phyloP scores from a whole-genome alignment of 805 yeast species.

The Yarrowia divulgata region DNA sequence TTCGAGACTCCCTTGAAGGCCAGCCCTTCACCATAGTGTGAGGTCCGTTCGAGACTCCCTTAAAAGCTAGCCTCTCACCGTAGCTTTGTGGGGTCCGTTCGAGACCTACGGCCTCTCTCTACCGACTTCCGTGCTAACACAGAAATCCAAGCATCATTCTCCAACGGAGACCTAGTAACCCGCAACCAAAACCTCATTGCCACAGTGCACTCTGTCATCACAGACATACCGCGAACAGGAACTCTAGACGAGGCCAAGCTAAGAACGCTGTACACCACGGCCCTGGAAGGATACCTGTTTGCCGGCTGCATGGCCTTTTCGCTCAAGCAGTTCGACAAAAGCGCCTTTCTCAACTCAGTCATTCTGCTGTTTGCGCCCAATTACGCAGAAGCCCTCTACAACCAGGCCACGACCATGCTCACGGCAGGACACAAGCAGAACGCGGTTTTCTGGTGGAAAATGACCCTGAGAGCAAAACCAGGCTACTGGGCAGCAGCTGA shows the following conservation, averaged over 20 bases:
- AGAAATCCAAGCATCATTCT: not conserved
- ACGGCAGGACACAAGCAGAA: slow-evolving; percentile 41
- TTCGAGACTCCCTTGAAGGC: too few relatives aligned
- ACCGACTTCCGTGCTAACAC: slow-evolving; percentile 8
- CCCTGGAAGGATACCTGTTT: slow-evolving; percentile 43
- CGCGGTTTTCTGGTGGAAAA: slow-evolving; percentile 46
- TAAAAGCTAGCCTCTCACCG: too few relatives aligned
- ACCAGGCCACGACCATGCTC: slow-evolving; percentile 45
- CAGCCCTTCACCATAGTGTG: too few relatives aligned
- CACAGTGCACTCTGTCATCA: slow-evolving; percentile 4
- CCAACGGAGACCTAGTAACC: not conserved
- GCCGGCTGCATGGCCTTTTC: slow-evolving; percentile 46
- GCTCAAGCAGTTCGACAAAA: slow-evolving; percentile 40
- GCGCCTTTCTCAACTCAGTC: slow-evolving; percentile 11
- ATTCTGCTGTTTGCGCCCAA: slow-evolving; percentile 37
- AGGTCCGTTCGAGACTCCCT: too few relatives aligned
- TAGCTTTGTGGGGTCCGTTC: too few relatives aligned
- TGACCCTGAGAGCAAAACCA: slow-evolving; percentile 43
- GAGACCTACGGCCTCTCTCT: too few relatives aligned
- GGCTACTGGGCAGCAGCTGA: slow-evolving; percentile 48
- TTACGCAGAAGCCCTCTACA: slow-evolving; percentile 46
- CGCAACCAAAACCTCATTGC: slow-evolving; percentile 14
- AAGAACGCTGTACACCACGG: slow-evolving; percentile 3
- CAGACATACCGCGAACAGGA: not conserved
- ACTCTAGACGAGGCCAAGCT: slow-evolving; percentile 17